Evolutionary conservation across 1,139 yeast genomes (phyloP).

Genomic region (Nadsonia starkeyi-henricii): DNA sequence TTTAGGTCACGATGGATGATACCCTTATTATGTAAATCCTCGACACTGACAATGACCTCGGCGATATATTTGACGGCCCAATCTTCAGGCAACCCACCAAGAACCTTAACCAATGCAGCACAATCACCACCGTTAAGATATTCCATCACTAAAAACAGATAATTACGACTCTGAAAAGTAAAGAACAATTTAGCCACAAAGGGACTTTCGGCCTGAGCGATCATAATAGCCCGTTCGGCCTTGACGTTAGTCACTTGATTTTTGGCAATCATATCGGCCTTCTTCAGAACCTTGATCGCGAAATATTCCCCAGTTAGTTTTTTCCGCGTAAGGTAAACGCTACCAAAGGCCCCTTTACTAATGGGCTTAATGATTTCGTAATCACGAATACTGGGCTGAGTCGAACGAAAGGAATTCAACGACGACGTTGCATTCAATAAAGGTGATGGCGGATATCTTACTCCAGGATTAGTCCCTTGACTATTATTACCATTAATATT

Average conservation of each 20-base stretch:
- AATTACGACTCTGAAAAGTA: slow-evolving; percentile 81
- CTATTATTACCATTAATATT: slow-evolving; percentile 3
- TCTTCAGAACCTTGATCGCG: slow-evolving; percentile 88
- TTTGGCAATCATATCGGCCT: slow-evolving; percentile 92
- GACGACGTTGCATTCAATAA: slow-evolving; percentile 49
- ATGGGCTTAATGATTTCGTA: slow-evolving; percentile 87
- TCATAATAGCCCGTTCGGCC: slow-evolving; percentile 92
- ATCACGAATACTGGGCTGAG: slow-evolving; percentile 64
- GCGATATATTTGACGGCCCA: slow-evolving; percentile 86
- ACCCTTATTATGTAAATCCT: slow-evolving; percentile 75
- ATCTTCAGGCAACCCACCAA: slow-evolving; percentile 64
- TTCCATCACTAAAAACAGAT: slow-evolving; percentile 88
- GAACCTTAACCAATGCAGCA: slow-evolving; percentile 67
- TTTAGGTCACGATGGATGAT: slow-evolving; percentile 90
- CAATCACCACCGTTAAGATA: slow-evolving; percentile 93
- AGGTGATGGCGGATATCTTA: slow-evolving; percentile 76
- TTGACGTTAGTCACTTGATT: slow-evolving; percentile 91
- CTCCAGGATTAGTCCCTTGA: too few species aligned
- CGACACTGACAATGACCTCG: slow-evolving; percentile 82
- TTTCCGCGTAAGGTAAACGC: slow-evolving; percentile 76
- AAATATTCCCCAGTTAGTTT: slow-evolving; percentile 85
- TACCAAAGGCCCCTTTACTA: slow-evolving; percentile 95
- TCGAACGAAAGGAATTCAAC: slow-evolving; percentile 20
- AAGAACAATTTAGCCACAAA: slow-evolving; percentile 83
- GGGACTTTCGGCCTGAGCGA: slow-evolving; percentile 90